phyloP scores from a whole-genome alignment of 306 rosid species.

The Corylus americana region DNA sequence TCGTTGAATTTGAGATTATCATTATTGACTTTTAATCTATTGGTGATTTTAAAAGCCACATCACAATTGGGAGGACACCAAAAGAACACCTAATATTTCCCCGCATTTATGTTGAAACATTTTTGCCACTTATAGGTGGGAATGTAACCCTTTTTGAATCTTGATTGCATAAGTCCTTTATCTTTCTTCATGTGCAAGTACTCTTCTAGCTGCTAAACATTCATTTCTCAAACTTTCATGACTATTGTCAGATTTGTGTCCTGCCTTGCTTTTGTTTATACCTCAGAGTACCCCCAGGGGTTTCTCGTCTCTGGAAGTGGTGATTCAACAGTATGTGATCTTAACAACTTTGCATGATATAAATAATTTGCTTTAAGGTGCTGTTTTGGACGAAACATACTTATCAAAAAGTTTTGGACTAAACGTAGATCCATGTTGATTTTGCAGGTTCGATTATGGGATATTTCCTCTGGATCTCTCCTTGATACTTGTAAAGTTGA shows the following conservation, averaged over 20 bases:
- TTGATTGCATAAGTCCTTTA: not conserved
- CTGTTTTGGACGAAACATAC: not conserved
- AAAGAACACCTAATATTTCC: no score
- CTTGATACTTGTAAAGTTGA: conserved; percentile 75
- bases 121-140: not conserved
- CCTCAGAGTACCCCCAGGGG: conserved; percentile 55
- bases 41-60: no score
- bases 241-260: conserved; percentile 72
- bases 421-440: conserved; percentile 15
- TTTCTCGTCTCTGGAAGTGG: conserved; percentile 90
- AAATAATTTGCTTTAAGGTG: conserved; percentile 15
- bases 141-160: not conserved
- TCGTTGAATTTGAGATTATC: no score
- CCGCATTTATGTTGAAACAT: no score
- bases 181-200: conserved; percentile 3
- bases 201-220: not conserved
- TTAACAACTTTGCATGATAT: conserved; percentile 24
- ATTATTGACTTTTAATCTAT: no score
- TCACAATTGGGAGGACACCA: no score
- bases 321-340: conserved; percentile 75
- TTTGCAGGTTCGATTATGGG: conserved; percentile 87
- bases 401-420: not conserved
- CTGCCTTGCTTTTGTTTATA: conserved; percentile 65
- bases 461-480: conserved; percentile 68
- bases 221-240: conserved; percentile 18